Percentiles rank a stretch among this genome's conserved stretches.
These are phyloP conservation scores for Jatropha podagrica DNA, from an alignment of 441 rosid genomes.

Conservation along the genomic window DNA sequence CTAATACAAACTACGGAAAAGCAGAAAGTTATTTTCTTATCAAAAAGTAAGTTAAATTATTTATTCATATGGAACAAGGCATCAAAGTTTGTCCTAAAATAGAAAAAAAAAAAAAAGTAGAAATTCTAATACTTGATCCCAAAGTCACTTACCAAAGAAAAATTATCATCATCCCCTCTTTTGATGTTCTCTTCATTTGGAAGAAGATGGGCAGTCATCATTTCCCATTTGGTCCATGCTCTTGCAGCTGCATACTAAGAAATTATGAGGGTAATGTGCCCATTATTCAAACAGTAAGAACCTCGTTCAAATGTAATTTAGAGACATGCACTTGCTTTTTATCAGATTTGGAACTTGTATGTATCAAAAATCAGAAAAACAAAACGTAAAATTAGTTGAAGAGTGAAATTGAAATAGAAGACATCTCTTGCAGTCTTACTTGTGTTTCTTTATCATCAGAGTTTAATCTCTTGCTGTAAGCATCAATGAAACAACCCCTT, in stretches of 20 bases:
- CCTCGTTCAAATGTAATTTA: not conserved
- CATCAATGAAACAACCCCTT: conserved; percentile 63
- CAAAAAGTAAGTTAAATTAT: not conserved
- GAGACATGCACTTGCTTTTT: not conserved
- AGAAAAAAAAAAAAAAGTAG: not conserved
- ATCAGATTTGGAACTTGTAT: not conserved
- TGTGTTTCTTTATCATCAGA: conserved; percentile 78
- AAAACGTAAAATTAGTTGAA: not conserved
- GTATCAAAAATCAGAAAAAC: not conserved
- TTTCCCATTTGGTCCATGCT: conserved; percentile 97
- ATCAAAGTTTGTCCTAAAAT: not conserved
- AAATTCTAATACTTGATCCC: conserved; percentile 9
- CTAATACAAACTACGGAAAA: not conserved
- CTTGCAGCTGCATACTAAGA: conserved; percentile 86
- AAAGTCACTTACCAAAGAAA: conserved; percentile 66
- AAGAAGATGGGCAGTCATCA: conserved; percentile 90
- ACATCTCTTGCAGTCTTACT: conserved; percentile 41
- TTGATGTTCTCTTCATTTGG: conserved; percentile 75
- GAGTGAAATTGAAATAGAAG: not conserved
- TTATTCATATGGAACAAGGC: not conserved
- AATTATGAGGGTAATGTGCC: conserved; percentile 22
- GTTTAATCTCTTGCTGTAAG: conserved; percentile 74
- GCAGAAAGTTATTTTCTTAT: not conserved
- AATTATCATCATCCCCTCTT: conserved; percentile 81
- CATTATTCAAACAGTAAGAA: conserved; percentile 1